Evolutionary conservation across 2,329 filamentous ascomycete genomes (phyloP), one percentile per base, ranked within the genome.

Genomic region (Cercospora sp.): DNA sequence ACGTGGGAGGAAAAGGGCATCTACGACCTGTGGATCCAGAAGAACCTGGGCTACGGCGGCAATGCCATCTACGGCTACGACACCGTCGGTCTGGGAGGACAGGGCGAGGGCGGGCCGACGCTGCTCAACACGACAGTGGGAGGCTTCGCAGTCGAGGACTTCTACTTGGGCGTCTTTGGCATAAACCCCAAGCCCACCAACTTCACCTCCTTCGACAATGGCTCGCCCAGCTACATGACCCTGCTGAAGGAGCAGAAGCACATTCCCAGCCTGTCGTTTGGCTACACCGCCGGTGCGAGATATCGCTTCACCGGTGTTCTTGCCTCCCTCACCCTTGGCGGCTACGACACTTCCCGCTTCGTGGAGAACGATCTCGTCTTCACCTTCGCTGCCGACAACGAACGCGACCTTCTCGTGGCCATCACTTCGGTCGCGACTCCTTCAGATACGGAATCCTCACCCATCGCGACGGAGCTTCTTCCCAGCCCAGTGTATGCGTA

Each of bases 181-280:
- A 60, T 85, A 66, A 82, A 84, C 67, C 80, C 82, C 3, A 83
- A 84, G 70, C 79, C 83, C 0, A 83, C 83, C 18, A 86, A 86
- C 71, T 84, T 84, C 73, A 80, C 75, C 76, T 85, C 66, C 81
- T 85, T 76, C 79, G 85, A 72, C 81, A 86, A 73, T 79, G 86
- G 66, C 75, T 89, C 74, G 80, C 86, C 72, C 79, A 89, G 75
- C 80, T 90, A 80, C 70, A 80, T 84, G 76, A 78, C 78, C 1
- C 71, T 74, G 62, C 85, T 91, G 53, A 85, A 88, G 74, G 78
- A 84, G 10, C 83, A 85, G 66, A 85, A 86, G 8, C 81, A 80
- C 66, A 90, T 93, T 59, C 88, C 90, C 1, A 92, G 90, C 76
- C 84, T 91, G 69, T 91, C 89, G 51, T 93, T 91, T 76, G 90